Conservation (phyloP, 2,329 filamentous ascomycete genomes). For the Nigrograna mackinnonii region DNA sequence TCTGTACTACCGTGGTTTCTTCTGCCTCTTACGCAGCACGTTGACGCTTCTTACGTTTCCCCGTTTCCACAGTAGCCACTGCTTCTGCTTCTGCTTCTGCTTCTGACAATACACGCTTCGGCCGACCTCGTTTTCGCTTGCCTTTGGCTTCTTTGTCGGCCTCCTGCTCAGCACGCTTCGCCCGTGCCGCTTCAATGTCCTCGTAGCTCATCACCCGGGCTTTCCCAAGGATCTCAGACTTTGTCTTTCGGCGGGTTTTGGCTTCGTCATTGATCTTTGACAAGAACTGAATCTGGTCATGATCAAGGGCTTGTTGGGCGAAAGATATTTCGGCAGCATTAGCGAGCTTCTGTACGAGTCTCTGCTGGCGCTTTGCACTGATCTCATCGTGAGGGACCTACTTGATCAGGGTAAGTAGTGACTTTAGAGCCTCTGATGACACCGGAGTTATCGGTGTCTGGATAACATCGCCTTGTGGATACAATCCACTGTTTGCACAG, state of each 20-base stretch:
- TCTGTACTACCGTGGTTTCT: too few relatives aligned
- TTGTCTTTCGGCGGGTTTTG: conserved; percentile 1
- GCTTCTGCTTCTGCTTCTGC: too few relatives aligned
- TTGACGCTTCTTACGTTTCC: too few relatives aligned
- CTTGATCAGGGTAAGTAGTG: background rate
- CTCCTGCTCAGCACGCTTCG: conserved; percentile 3
- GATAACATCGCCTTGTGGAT: background rate
- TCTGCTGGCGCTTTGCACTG: background rate
- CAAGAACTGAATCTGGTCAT: conserved; percentile 2
- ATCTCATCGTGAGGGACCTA: background rate
- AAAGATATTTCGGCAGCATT: conserved; percentile 6
- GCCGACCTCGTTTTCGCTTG: too few relatives aligned
- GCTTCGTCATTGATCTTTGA: conserved; percentile 4
- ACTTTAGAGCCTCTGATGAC: background rate
- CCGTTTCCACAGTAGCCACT: too few relatives aligned
- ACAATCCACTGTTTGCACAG: too few relatives aligned
- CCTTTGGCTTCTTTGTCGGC: conserved; percentile 1
- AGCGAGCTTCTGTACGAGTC: conserved; percentile 4
- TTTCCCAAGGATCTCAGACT: conserved; percentile 2
- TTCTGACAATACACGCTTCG: too few relatives aligned
- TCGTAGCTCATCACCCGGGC: conserved; percentile 6
- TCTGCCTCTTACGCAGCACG: too few relatives aligned
- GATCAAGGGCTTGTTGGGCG: conserved; percentile 2
- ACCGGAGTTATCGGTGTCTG: background rate
- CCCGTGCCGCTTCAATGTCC: conserved; percentile 4